phyloP scores from a whole-genome alignment of 768 basidiomycete species.

The Podaxis pistillaris region DNA sequence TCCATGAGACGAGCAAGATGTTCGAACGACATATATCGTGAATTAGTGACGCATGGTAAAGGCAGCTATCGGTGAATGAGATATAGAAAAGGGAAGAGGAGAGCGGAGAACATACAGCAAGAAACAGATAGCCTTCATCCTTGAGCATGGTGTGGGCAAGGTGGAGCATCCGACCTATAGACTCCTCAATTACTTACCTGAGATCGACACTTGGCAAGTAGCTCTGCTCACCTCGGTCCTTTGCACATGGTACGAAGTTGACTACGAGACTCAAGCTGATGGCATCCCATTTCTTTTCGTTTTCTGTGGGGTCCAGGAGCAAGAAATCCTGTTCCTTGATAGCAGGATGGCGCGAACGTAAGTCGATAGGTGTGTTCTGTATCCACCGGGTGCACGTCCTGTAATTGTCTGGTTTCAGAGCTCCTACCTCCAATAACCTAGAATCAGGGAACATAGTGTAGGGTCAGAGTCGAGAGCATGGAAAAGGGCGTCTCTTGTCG shows the following conservation, averaged over 20 bases:
- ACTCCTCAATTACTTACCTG: constrained; percentile 1
- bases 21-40: constrained; percentile 71
- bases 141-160: constrained; percentile 57
- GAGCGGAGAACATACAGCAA: constrained; percentile 49
- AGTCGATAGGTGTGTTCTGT: constrained; percentile 71
- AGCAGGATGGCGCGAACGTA: constrained; percentile 77
- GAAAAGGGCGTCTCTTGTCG: constrained; percentile 15
- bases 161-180: constrained; percentile 67
- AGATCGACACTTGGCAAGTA: not conserved
- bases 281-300: constrained; percentile 66
- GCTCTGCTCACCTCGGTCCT: constrained; percentile 61
- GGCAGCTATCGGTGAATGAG: constrained; percentile 58
- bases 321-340: constrained; percentile 90
- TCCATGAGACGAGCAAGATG: constrained; percentile 58
- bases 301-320: constrained; percentile 47
- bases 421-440: constrained; percentile 88
- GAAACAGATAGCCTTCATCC: constrained; percentile 59
- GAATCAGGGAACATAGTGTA: not conserved
- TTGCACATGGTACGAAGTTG: constrained; percentile 80
- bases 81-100: not conserved
- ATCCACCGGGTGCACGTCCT: constrained; percentile 68
- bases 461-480: not conserved
- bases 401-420: constrained; percentile 84
- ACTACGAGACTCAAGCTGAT: constrained; percentile 87
- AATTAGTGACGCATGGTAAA: constrained; percentile 81